These are phyloP conservation scores for Paspalum vaginatum DNA, from an alignment of 176 grass and related monocot genomes.

Conservation along the genomic window DNA sequence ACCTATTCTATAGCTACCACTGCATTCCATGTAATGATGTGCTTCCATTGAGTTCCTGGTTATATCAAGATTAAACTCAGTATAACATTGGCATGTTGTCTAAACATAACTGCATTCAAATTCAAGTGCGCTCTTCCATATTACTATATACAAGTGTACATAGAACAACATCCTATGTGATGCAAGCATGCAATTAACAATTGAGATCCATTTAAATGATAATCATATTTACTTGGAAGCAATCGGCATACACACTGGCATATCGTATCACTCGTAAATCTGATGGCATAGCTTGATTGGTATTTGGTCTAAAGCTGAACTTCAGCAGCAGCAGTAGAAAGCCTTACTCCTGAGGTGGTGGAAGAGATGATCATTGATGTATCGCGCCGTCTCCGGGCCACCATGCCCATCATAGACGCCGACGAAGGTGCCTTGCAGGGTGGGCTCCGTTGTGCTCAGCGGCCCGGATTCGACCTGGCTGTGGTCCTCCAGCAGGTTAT, in stretches of 20 bases:
- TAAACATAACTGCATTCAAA: background rate
- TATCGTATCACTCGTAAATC: background rate
- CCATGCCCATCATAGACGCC: constrained; percentile 94
- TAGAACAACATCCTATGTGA: constrained; percentile 8
- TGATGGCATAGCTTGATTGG: constrained; percentile 1
- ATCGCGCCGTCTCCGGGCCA: constrained; percentile 72
- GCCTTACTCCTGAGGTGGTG: constrained; percentile 67
- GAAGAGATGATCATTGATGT: constrained; percentile 79
- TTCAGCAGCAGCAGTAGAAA: background rate
- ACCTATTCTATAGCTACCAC: background rate
- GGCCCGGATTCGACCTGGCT: constrained; percentile 83
- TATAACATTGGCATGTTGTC: background rate
- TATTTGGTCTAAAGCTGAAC: constrained; percentile 20
- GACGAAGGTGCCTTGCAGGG: constrained; percentile 61
- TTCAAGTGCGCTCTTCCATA: background rate
- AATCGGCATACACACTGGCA: constrained; percentile 15
- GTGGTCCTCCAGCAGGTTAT: constrained; percentile 83
- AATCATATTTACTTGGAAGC: background rate
- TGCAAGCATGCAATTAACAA: constrained; percentile 18
- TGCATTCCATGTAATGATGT: background rate
- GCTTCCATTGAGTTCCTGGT: background rate
- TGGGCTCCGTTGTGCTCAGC: constrained; percentile 54
- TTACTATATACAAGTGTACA: background rate
- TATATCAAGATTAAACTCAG: constrained; percentile 15
- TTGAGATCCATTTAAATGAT: constrained; percentile 4